Evolutionary conservation across 441 rosid genomes (phyloP), one percentile per base, ranked within the genome.

Genomic region (Pelargonium fulgidum): DNA sequence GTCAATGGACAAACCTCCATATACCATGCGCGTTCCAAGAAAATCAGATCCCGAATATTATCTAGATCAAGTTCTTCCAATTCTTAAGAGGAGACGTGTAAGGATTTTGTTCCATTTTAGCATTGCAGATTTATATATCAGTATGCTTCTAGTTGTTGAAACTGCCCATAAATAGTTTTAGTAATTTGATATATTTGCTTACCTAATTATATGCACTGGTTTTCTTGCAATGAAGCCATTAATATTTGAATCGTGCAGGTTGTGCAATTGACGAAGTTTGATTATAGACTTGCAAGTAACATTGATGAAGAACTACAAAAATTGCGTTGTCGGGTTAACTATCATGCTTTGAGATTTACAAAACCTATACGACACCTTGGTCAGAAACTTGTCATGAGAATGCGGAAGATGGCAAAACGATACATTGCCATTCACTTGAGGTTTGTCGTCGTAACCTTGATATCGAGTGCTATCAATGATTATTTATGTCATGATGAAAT

Each of bases 21-120:
- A 92, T 70, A 86, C 96, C 7, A 94, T 87, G 87, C 97, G 99
- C 66, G 97, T 94, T 47, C 99, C 99, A 0, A 87, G 99, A 78
- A 94, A 94, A 81, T 94, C 98, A 39, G 80, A 88, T 29, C 92
- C 96, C 4, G 98, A 92, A 77, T 94, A 92, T 79, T 94, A 94
- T 79, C 81, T 90, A 39, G 98, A 90, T 78, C 99, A 94, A 90
- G 98, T 92, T 65, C 87, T 92, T 72, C 98, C 98, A 22, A 78
- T 92, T 70, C 85, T 94, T 19, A 50, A 79, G 65, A 86, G 94
- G 76, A 90, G 97, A 85, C 87, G 69, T 71, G 96, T 89, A 84
- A 84, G 91, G 44, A 47, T 22, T 54, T 70, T 68, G 8, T 70
- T 17, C 74, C 66, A 29, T 36, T 59, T 68, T 58, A 24, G 6